Base-by-base conservation (phyloP, 2,329 filamentous ascomycete species). In the Beauveria medogensis region DNA sequence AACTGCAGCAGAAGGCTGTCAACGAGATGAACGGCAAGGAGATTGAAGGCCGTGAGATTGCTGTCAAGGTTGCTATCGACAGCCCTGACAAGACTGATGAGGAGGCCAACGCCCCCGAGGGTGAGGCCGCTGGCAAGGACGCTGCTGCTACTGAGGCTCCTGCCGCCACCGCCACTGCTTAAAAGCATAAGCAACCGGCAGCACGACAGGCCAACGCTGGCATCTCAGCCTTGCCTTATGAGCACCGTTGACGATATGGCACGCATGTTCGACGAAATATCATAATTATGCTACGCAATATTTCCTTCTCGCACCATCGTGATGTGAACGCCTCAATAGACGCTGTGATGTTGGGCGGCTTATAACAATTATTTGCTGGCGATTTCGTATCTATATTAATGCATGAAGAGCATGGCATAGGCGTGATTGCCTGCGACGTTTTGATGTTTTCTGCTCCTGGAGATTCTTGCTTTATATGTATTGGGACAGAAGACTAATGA, bases 31-130 rank as follows among this genome's bases (percentile, higher is more conserved):
- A 99, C 79, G 94, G 92, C 80, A 97, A 96, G 87, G 91, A 96
- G 76, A 94, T 99, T 68, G 94, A 97, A 77, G 94, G 93, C 66
- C 93, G 94, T 72, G 93, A 97, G 82, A 99, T 99, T 69, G 94
- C 94, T 67, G 94, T 99, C 84, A 99, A 99, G 90, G 92, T 99
- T 74, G 94, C 94, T 73, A 97, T 99, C 73, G 94, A 99, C 82
- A 97, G 92, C 83, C 94, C 94, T 66, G 93, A 95, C 80, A 99
- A 97, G 89, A 87, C 85, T 63, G 85, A 88, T 66, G 93, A 97
- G 78, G 93, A 97, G 74, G 86, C 89, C 71, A 88, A 82, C 70
- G 78, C 77, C 65, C 75, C 75, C 56, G 78, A 80, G 66, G 72
- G 73, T 56, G 73, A 72, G 64, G 76, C 77, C 70, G 68, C 72